phyloP scores from a whole-genome alignment of 768 basidiomycete species.

The Hysterangium stoloniferum region DNA sequence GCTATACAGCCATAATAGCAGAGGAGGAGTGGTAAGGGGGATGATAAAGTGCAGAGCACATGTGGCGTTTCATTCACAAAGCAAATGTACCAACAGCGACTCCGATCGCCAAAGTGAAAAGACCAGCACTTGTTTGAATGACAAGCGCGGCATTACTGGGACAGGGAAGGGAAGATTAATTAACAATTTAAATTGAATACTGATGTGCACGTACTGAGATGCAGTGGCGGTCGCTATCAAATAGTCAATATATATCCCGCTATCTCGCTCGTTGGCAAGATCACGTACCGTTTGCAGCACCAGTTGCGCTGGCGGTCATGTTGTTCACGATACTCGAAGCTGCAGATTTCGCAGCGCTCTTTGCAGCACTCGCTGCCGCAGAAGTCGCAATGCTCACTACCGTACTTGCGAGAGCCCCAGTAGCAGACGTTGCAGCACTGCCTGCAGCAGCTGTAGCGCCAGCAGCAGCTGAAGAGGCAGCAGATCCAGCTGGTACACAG shows the following conservation, averaged over 20 bases:
- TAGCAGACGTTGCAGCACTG: not conserved
- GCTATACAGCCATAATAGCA: not conserved
- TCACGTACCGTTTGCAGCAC: not conserved
- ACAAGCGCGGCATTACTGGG: not conserved
- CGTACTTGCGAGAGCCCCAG: not conserved
- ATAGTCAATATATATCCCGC: too few relatives aligned
- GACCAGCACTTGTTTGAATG: not conserved
- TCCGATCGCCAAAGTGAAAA: not conserved
- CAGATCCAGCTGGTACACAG: not conserved
- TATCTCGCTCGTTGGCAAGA: not conserved
- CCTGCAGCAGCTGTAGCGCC: not conserved
- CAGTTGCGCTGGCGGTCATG: not conserved
- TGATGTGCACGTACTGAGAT: not conserved
- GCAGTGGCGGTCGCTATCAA: too few relatives aligned
- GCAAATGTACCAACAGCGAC: not conserved
- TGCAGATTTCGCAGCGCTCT: too few relatives aligned
- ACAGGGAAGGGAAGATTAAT: not conserved
- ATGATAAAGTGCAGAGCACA: not conserved
- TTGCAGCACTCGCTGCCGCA: not conserved
- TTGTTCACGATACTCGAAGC: not conserved
- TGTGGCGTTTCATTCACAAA: not conserved
- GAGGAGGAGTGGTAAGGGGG: too few relatives aligned
- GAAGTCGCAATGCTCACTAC: not conserved
- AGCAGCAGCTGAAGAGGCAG: not conserved
- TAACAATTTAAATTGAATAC: not conserved